Conservation (phyloP, 2,329 filamentous ascomycete genomes). For the Pseudocercospora vitis region DNA sequence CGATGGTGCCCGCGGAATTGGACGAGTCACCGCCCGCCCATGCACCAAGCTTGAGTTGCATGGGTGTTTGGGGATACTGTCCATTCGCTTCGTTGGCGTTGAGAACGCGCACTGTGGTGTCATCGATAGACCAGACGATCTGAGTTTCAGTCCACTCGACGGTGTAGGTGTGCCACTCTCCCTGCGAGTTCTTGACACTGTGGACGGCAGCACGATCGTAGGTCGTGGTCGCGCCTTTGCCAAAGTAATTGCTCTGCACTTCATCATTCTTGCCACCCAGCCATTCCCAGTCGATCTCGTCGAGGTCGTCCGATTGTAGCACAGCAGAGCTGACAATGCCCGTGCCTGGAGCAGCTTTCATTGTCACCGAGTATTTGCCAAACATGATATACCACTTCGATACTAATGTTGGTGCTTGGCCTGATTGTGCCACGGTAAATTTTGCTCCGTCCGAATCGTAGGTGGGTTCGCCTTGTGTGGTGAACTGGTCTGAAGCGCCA, state of each 20-base stretch:
- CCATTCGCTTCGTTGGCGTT: conserved; percentile 65
- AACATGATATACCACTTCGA: conserved; percentile 99
- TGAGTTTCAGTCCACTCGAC: conserved; percentile 87
- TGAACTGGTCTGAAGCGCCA: conserved; percentile 77
- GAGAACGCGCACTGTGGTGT: conserved; percentile 73
- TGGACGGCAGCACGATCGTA: conserved; percentile 88
- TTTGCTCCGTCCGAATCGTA: conserved; percentile 76
- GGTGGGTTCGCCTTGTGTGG: conserved; percentile 60
- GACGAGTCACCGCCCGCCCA: conserved; percentile 88
- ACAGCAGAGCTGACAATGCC: conserved; percentile 94
- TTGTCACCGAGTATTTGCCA: conserved; percentile 78
- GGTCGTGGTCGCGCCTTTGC: conserved; percentile 80
- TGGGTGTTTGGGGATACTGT: conserved; percentile 93
- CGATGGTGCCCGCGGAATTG: conserved; percentile 78
- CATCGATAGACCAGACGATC: conserved; percentile 84
- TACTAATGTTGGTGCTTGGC: conserved; percentile 80
- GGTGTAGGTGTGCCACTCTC: conserved; percentile 78
- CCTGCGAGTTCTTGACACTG: conserved; percentile 66
- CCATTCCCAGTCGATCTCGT: conserved; percentile 98
- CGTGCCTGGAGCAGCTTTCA: conserved; percentile 82
- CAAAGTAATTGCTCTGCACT: conserved; percentile 97
- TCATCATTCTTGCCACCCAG: conserved; percentile 72
- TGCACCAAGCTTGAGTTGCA: conserved; percentile 87
- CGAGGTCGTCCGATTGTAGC: conserved; percentile 83
- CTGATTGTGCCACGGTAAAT: conserved; percentile 75